These are phyloP conservation scores for Phoenix roebelenii DNA, from an alignment of 176 grass and related monocot species.

Conservation along the genomic window DNA sequence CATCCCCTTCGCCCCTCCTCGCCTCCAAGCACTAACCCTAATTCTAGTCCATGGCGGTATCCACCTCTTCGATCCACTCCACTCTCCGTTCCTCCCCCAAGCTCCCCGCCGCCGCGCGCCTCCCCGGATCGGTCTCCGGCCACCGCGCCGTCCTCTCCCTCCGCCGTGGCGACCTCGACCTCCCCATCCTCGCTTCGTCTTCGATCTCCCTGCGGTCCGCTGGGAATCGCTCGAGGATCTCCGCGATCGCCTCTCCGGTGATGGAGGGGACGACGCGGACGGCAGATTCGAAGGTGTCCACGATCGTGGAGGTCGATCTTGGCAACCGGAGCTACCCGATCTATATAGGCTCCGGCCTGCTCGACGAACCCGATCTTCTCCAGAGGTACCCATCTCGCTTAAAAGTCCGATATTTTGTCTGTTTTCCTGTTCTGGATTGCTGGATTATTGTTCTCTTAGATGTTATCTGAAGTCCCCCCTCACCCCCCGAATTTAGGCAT, in stretches of 20 bases:
- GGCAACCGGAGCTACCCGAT: constrained; percentile 95
- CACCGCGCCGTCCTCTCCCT: background rate
- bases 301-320: constrained; percentile 77
- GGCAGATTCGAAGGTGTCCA: constrained; percentile 57
- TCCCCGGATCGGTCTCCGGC: background rate
- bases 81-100: background rate
- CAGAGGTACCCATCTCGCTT: constrained; percentile 47
- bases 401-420: background rate
- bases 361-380: constrained; percentile 73
- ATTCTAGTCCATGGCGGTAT: background rate
- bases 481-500: constrained; percentile 31
- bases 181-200: background rate
- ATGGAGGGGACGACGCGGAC: constrained; percentile 30
- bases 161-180: background rate
- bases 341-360: constrained; percentile 73
- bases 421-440: background rate
- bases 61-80: background rate
- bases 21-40: background rate
- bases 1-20: background rate
- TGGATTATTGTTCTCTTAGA: too few relatives aligned
- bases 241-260: constrained; percentile 34
- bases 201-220: background rate
- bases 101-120: background rate
- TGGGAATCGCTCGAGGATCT: constrained; percentile 9
- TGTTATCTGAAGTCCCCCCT: too few relatives aligned